Base-by-base conservation (phyloP, 805 yeast genomes). In the Maudiozyma pseudohumilis region DNA sequence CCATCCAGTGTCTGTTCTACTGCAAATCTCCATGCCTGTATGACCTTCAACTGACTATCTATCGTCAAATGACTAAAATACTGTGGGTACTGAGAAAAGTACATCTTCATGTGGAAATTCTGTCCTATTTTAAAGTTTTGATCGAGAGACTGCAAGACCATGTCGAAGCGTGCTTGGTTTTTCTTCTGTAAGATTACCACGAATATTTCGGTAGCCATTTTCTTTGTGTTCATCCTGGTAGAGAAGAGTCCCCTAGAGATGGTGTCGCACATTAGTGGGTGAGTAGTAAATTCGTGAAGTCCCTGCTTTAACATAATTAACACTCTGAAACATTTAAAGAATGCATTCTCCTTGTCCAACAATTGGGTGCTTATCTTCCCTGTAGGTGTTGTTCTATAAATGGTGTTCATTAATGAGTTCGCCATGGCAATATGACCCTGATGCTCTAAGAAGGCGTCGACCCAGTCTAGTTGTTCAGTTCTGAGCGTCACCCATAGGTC, bases 401-500 rank as follows among this genome's bases (percentile, higher is more conserved):
- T 48, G 19, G 55, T 65, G 34, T 75, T 77, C 40, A 72, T 74
- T 31, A 92, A 63, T 26, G 75, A 76, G 12, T 77, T 74, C 6
- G 85, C 75, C 36, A 92, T 68, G 0, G 86, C 82, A 7, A 79
- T 70, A 41, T 81, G 86, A 8, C 97, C 97, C 55, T 85, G 94
- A 31, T 74, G 69, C 36, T 69, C 75, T n/a, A 86, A 67, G 50
- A 92, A 92, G 17, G 66, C 69, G 34, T 74, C 68, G 0, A 85
- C 92, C 96, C 97, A 89, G 26, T 66, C 72, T 17, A 77, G 65
- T 18, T 88, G 87, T 55, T 89, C 97, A 0, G 97, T 86, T 45
- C 97, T 75, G 30, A 89, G 66, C 33, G 95, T 85, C 5, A 92
- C 95, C 82, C 92, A 85, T 36, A 92, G 68, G 47, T 83, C 83